Evolutionary conservation across 805 yeast species (phyloP).

Genomic region (Candida fluviatilis): DNA sequence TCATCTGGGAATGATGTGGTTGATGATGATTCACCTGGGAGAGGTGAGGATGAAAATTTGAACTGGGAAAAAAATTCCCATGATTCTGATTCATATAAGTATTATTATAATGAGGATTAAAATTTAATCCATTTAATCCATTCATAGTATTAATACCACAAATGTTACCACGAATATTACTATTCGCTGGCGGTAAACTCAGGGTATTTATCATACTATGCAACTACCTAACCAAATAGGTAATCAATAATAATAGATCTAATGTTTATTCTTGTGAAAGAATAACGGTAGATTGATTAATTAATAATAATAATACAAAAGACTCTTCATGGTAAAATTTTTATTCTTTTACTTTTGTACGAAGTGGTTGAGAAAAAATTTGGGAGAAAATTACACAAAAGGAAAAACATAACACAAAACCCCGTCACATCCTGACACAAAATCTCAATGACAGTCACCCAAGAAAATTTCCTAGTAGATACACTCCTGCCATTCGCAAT

Average conservation of each 20-base stretch:
- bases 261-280: not conserved
- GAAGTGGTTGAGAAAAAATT: not conserved
- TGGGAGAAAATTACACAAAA: not conserved
- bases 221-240: slow-evolving; percentile 5
- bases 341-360: not conserved
- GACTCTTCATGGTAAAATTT: not conserved
- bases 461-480: too few species aligned
- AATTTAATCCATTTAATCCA: not conserved
- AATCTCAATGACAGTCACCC: too few species aligned
- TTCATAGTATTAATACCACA: not conserved
- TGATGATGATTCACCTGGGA: not conserved
- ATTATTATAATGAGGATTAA: not conserved
- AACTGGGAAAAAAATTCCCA: too few species aligned
- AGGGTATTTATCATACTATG: slow-evolving; percentile 1
- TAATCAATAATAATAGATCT: slow-evolving; percentile 2
- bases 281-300: not conserved
- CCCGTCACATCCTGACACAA: not conserved
- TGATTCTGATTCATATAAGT: not conserved
- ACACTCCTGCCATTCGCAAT: too few species aligned
- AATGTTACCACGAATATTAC: not conserved
- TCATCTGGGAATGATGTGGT: slow-evolving; percentile 2
- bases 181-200: not conserved
- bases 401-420: not conserved
- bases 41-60: too few species aligned
- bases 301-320: not conserved